phyloP scores from a whole-genome alignment of 225 moss, liverwort and hornwort species.

The Climacium dendroides region DNA sequence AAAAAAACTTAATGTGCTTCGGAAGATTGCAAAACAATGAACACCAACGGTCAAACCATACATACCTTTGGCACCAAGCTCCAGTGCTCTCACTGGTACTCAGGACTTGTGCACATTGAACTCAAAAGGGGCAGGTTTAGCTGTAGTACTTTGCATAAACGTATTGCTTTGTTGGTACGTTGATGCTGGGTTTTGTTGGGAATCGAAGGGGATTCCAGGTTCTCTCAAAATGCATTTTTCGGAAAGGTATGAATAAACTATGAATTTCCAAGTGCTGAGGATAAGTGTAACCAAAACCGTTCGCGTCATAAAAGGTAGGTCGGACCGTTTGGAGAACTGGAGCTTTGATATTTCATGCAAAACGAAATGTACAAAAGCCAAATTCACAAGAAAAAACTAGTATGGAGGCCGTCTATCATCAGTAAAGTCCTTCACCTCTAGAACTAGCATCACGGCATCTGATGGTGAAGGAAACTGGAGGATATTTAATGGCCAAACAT shows the following conservation, averaged over 20 bases:
- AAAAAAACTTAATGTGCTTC: background rate
- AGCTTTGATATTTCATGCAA: conserved; percentile 12
- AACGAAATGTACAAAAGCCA: conserved; percentile 19
- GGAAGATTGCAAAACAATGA: background rate
- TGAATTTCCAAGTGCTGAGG: background rate
- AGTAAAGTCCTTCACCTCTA: background rate
- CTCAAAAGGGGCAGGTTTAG: no score
- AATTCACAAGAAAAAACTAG: conserved; percentile 2
- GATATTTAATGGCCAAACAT: background rate
- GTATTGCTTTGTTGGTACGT: background rate
- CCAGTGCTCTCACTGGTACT: no score
- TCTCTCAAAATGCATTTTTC: background rate
- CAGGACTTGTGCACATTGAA: no score
- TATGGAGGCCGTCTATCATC: background rate
- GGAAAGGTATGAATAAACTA: background rate
- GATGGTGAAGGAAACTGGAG: background rate
- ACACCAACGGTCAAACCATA: background rate
- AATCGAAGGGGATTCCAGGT: background rate
- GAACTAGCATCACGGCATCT: background rate
- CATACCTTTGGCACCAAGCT: background rate
- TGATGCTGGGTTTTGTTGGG: background rate
- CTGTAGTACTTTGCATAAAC: background rate
- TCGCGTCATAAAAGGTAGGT: background rate
- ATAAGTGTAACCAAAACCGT: background rate
- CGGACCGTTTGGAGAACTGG: background rate